Base-by-base conservation (phyloP, 75 land plant species). In the Adiantum capillusveneris region DNA sequence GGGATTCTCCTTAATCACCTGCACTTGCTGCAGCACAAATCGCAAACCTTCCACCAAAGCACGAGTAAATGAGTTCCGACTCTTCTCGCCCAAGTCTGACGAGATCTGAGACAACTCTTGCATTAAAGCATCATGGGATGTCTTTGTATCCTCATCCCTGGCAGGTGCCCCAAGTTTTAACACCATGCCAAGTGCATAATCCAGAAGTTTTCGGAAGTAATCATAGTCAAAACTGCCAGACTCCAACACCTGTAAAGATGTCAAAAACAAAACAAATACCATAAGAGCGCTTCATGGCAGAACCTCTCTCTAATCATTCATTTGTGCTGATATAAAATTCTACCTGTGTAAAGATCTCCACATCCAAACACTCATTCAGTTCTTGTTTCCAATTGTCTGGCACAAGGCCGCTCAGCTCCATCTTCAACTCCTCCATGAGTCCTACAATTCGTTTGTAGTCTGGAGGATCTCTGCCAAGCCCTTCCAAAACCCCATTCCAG, bases 331-430 rank as follows among this genome's bases (percentile, higher is more conserved):
- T n/a, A 43, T 43, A 21, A 29, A 30, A 31, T 13, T 49, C 1
- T 62, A 86, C 99, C 88, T 95, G 96, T 17, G 86, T 66, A 12
- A 95, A 71, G 53, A 86, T 76, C 26, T 86, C 91, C 31, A 80
- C 44, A 62, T 95, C 96, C 57, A 95, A 68, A 26, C 79, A 74
- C 22, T 86, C 96, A 29, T 55, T 31, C 37, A 95, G 81, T 28
- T 77, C 88, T 55, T 81, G 70, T 44, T 70, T 94, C 98, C 90
- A 94, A 58, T 62, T 69, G 25, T 82, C 66, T 24, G 98, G 98
- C 60, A 87, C 79, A 53, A 93, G 63, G 39, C 34, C 72, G 56
- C 68, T 67, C 1, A 89, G 69, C 65, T 86, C 96, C 67, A 81
- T 79, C 62, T 84, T 71, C 36, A 95, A 77, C 60, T 95, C 96